Conservation (phyloP, 305 asterid species). For the Solanum hybrid region DNA sequence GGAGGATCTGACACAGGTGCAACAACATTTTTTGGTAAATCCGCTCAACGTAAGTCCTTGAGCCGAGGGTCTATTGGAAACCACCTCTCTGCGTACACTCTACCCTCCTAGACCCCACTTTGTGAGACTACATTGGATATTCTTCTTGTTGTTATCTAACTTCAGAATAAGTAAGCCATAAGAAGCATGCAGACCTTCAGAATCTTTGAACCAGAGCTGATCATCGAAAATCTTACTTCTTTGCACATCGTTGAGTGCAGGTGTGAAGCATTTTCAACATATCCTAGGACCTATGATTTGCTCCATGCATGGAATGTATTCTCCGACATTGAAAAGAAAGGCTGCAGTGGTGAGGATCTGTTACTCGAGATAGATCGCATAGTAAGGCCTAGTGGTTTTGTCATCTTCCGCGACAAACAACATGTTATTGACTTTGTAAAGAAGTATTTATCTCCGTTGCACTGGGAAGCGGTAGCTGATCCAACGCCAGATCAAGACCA, state of each 20-base stretch:
- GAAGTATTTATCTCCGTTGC: constrained; percentile 65
- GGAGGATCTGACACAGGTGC: not conserved
- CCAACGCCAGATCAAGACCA: constrained; percentile 39
- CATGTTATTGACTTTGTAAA: constrained; percentile 63
- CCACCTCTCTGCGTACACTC: not conserved
- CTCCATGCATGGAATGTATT: constrained; percentile 78
- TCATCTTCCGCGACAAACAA: constrained; percentile 58
- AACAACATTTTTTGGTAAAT: not conserved
- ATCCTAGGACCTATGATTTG: constrained; percentile 77
- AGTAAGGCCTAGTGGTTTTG: constrained; percentile 80
- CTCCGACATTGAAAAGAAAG: constrained; percentile 79
- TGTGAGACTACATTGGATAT: accelerated
- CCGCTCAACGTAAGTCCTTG: not conserved
- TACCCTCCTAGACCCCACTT: not conserved
- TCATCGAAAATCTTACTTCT: not conserved
- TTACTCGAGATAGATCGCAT: constrained; percentile 87
- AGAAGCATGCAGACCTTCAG: not conserved
- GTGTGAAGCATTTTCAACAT: constrained; percentile 91
- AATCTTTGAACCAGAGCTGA: not conserved
- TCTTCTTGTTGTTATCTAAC: not conserved
- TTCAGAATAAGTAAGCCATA: not conserved
- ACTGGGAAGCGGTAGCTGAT: constrained; percentile 80
- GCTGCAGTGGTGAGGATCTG: constrained; percentile 90
- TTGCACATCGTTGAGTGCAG: constrained; percentile 21
- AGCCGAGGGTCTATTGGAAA: not conserved